A percentile compares a stretch with the other conserved stretches of the same genome.
Conservation (phyloP, 1,139 yeast species). For the Suhomyces panamericanus region DNA sequence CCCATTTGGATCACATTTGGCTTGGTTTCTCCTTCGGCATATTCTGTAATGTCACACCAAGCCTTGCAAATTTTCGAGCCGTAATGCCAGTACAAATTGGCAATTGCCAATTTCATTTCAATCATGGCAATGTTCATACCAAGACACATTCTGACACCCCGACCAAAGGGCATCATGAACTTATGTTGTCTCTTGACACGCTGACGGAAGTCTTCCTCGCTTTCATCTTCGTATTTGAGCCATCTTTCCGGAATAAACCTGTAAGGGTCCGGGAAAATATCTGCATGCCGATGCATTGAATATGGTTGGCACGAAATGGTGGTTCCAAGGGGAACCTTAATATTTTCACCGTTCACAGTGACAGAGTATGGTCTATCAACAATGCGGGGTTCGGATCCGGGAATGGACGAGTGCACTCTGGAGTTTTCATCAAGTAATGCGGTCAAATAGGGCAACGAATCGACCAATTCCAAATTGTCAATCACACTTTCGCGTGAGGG, state of each 20-base stretch:
- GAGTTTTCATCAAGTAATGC: slow-evolving; percentile 60
- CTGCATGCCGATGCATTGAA: slow-evolving; percentile 56
- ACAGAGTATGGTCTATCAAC: slow-evolving; percentile 32
- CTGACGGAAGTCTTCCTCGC: slow-evolving; percentile 30
- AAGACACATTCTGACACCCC: slow-evolving; percentile 74
- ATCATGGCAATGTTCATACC: slow-evolving; percentile 69
- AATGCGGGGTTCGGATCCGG: slow-evolving; percentile 70
- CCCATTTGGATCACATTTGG: slow-evolving; percentile 30
- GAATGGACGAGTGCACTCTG: slow-evolving; percentile 68
- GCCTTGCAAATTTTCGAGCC: slow-evolving; percentile 34
- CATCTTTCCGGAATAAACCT: slow-evolving; percentile 63
- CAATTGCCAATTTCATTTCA: slow-evolving; percentile 62
- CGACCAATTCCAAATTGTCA: slow-evolving; percentile 42
- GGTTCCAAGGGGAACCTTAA: slow-evolving; percentile 53
- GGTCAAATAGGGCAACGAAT: slow-evolving; percentile 53
- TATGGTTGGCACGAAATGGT: slow-evolving; percentile 66
- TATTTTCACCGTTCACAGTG: slow-evolving; percentile 18
- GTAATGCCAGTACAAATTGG: slow-evolving; percentile 55
- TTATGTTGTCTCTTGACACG: slow-evolving; percentile 50
- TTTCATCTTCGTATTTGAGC: slow-evolving; percentile 42
- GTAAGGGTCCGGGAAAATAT: slow-evolving; percentile 52
- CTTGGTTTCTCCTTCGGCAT: slow-evolving; percentile 10
- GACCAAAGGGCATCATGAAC: slow-evolving; percentile 68
- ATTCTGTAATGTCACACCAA: slow-evolving; percentile 43
- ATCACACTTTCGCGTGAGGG: slow-evolving; percentile 25